These are phyloP conservation scores for Phytophthora kernoviae DNA, from an alignment of 352 stramenopile species.

Conservation along the genomic window DNA sequence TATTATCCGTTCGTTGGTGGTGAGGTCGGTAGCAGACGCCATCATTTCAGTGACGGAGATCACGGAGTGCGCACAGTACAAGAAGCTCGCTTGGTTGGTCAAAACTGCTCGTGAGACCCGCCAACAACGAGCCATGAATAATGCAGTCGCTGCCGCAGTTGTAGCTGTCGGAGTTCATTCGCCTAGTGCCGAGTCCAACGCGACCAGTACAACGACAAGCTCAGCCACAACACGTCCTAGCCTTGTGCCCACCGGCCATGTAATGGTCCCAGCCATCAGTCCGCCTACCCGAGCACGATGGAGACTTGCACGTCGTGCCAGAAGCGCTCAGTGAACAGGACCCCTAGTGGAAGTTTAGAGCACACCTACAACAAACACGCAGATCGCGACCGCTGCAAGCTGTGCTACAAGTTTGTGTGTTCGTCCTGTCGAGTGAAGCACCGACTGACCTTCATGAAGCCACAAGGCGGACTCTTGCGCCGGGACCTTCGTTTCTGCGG, in stretches of 20 bases:
- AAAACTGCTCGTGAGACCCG: conserved; percentile 15
- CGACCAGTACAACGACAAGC: conserved; percentile 26
- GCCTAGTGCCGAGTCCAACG: conserved; percentile 19
- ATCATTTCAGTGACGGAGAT: conserved; percentile 34
- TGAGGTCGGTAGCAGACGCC: conserved; percentile 23
- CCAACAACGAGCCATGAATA: conserved; percentile 14
- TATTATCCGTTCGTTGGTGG: conserved; percentile 32
- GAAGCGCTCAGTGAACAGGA: conserved; percentile 21
- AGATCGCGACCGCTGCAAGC: conserved; percentile 27
- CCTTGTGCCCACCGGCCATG: conserved; percentile 5
- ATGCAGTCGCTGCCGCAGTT: conserved; percentile 19
- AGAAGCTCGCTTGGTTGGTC: conserved; percentile 42
- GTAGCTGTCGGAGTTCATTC: conserved; percentile 20
- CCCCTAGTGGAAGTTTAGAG: conserved; percentile 6
- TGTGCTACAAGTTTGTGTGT: conserved; percentile 41
- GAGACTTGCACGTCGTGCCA: conserved; percentile 40
- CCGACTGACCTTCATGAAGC: conserved; percentile 31
- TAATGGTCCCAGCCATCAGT: neutral
- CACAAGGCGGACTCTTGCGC: conserved; percentile 21
- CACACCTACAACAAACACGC: conserved; percentile 24
- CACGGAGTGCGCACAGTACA: conserved; percentile 35
- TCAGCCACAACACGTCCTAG: conserved; percentile 28
- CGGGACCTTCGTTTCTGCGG: conserved; percentile 33
- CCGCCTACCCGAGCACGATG: neutral
- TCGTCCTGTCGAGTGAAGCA: conserved; percentile 34